Percentiles rank a stretch among this genome's conserved stretches.
These are phyloP conservation scores for Oryza rufipogon DNA, from an alignment of 176 grass and related monocot genomes.

Conservation along the genomic window DNA sequence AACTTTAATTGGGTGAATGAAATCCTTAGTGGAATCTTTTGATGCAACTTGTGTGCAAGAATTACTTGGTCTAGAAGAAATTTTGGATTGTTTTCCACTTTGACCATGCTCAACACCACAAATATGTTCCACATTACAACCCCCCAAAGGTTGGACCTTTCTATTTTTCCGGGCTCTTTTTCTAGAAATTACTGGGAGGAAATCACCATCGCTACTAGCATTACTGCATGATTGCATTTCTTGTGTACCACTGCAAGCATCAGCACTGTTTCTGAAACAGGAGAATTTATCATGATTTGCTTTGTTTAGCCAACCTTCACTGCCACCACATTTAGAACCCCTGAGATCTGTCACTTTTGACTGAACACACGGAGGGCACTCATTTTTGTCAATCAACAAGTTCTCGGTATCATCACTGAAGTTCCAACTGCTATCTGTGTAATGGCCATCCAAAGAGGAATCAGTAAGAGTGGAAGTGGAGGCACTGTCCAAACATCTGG, in stretches of 20 bases:
- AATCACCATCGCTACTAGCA: not conserved
- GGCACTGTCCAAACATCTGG: conserved; percentile 28
- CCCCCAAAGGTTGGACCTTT: conserved; percentile 3
- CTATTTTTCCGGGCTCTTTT: conserved; percentile 13
- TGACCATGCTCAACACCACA: not conserved
- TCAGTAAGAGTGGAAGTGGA: conserved; percentile 11
- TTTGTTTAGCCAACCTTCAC: not conserved
- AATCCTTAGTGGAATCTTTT: conserved; percentile 15
- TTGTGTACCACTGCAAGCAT: not conserved
- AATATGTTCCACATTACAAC: conserved; percentile 14
- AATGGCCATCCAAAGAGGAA: conserved; percentile 38
- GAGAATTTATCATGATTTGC: not conserved
- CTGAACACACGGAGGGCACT: not conserved
- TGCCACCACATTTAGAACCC: not conserved
- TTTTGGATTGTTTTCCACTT: conserved; percentile 24
- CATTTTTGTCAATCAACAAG: conserved; percentile 26
- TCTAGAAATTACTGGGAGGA: conserved; percentile 11
- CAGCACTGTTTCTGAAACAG: conserved; percentile 7
- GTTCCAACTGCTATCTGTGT: conserved; percentile 34
- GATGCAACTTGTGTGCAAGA: not conserved
- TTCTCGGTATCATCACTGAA: conserved; percentile 33
- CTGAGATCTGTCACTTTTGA: not conserved
- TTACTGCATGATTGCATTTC: conserved; percentile 4
- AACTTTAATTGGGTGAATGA: conserved; percentile 1
- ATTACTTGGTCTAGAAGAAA: conserved; percentile 29